phyloP scores from a whole-genome alignment of 139 green algal species.

The Closterium sp. region DNA sequence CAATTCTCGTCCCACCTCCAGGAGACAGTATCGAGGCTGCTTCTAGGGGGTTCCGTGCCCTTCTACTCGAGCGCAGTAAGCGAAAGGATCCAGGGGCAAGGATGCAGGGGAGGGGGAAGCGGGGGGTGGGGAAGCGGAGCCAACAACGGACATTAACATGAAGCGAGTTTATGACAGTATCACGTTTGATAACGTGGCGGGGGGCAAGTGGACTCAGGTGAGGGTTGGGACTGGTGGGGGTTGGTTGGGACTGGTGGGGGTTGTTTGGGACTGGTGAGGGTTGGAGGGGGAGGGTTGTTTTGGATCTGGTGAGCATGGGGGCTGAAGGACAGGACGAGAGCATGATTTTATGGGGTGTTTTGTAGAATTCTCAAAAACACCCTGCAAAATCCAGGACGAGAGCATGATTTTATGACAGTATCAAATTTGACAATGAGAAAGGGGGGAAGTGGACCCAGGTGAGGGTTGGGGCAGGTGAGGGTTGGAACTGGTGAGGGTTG shows the following conservation, averaged over 20 bases:
- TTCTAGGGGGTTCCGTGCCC: background rate
- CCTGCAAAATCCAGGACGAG: too few relatives aligned
- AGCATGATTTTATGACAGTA: too few relatives aligned
- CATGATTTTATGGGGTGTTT: too few relatives aligned
- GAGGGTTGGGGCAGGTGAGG: too few relatives aligned
- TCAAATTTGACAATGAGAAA: too few relatives aligned
- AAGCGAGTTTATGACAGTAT: slow-evolving; percentile 26
- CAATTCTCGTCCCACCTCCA: background rate
- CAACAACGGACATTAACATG: slow-evolving; percentile 9
- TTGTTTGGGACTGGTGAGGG: background rate
- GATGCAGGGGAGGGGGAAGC: background rate
- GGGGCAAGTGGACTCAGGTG: slow-evolving; percentile 35
- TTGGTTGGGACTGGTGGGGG: background rate
- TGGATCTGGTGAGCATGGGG: too few relatives aligned
- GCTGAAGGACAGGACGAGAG: too few relatives aligned
- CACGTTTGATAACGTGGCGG: slow-evolving; percentile 26
- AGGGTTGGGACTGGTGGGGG: background rate
- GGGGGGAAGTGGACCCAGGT: too few relatives aligned
- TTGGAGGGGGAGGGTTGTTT: background rate
- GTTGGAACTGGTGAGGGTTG: too few relatives aligned
- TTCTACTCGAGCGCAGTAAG: background rate
- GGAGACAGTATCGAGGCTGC: background rate
- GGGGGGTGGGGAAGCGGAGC: background rate
- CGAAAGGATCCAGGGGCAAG: background rate
- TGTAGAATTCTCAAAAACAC: too few relatives aligned